Conservation (phyloP, 108 stramenopile species). For the Conticribra weissflogii region DNA sequence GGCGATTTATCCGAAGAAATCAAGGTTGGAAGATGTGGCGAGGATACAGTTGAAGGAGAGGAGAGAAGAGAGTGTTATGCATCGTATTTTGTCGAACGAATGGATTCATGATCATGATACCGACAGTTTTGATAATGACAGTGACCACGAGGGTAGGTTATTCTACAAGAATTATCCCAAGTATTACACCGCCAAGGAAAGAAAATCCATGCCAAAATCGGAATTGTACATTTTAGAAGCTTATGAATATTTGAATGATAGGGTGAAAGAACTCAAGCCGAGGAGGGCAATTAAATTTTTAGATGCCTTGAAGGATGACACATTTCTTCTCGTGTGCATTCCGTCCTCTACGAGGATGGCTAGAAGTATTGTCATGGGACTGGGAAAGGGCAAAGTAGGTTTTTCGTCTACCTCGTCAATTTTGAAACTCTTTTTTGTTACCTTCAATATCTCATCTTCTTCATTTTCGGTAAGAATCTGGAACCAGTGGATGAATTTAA, state of each 20-base stretch:
- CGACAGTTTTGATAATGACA: neutral
- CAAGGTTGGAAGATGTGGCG: conserved; percentile 9
- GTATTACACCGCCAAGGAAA: neutral
- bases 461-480: too few relatives aligned
- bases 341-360: conserved; percentile 31
- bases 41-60: conserved; percentile 22
- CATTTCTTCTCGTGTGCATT: conserved; percentile 30
- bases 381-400: conserved; percentile 32
- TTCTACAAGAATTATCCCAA: neutral
- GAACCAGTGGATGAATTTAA: conserved; percentile 43
- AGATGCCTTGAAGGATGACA: conserved; percentile 13
- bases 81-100: neutral
- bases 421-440: too few relatives aligned
- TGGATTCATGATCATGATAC: neutral
- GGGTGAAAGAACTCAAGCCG: conserved; percentile 12
- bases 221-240: conserved; percentile 22
- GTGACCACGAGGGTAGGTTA: neutral
- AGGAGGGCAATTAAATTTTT: conserved; percentile 5
- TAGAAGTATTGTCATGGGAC: conserved; percentile 37
- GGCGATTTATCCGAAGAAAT: conserved; percentile 27
- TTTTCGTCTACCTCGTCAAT: too few relatives aligned
- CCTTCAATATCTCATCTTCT: too few relatives aligned
- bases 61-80: conserved; percentile 15
- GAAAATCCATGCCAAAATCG: neutral
- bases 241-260: conserved; percentile 1